Percentiles rank a stretch among this genome's conserved stretches.
Evolutionary conservation across 176 grass and related monocot species (phyloP).

Genomic region (Panicum miliaceum): DNA sequence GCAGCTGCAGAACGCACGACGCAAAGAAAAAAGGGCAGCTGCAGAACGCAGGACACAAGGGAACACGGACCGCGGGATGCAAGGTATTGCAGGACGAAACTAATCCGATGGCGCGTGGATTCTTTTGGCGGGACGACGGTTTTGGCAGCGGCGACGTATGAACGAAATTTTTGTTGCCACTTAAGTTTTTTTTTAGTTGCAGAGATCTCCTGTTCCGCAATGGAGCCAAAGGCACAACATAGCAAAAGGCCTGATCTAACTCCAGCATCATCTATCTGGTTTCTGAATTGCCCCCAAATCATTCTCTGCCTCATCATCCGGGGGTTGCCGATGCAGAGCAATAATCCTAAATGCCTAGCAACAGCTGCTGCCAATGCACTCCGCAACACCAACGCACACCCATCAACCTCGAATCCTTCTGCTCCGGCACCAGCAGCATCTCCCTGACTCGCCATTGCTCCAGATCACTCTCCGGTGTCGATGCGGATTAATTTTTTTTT

Average conservation of each 20-base stretch:
- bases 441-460: conserved; percentile 4
- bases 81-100: too few relatives aligned
- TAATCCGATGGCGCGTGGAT: too few relatives aligned
- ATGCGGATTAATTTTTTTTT: conserved; percentile 67
- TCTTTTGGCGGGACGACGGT: too few relatives aligned
- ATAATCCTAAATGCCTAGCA: too few relatives aligned
- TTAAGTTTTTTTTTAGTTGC: too few relatives aligned
- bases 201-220: conserved; percentile 10
- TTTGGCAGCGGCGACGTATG: too few relatives aligned
- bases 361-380: conserved; percentile 47
- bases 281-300: not conserved
- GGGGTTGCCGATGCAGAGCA: not conserved
- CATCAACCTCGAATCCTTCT: conserved; percentile 47
- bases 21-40: too few relatives aligned
- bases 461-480: conserved; percentile 27
- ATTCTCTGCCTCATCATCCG: not conserved
- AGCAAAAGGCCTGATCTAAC: conserved; percentile 55
- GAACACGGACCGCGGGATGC: too few relatives aligned
- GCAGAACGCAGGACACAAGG: too few relatives aligned
- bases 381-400: conserved; percentile 49
- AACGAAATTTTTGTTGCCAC: too few relatives aligned
- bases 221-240: conserved; percentile 64
- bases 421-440: conserved; percentile 1
- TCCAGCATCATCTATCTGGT: not conserved
- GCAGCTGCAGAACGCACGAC: too few relatives aligned